phyloP scores from a whole-genome alignment of 2,329 filamentous ascomycete species.

The Lojkania enalia region DNA sequence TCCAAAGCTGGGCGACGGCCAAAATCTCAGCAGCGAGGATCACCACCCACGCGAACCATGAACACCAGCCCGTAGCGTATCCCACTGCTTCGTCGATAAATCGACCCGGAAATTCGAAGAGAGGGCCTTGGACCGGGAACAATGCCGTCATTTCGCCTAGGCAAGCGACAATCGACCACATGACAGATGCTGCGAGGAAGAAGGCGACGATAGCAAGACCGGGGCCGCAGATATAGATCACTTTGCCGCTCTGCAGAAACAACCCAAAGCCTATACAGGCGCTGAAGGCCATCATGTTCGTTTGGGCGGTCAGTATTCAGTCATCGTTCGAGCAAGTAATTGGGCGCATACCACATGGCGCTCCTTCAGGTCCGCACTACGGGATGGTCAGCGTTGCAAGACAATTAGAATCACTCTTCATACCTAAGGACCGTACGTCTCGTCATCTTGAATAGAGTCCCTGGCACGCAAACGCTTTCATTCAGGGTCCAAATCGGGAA shows the following conservation, averaged over 20 bases:
- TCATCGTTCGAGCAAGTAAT: not conserved
- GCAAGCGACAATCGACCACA: conserved; percentile 44
- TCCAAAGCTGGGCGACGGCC: conserved; percentile 47
- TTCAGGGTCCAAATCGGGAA: conserved; percentile 6
- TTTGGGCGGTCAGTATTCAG: conserved; percentile 12
- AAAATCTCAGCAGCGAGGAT: conserved; percentile 61
- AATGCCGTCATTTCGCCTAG: conserved; percentile 86
- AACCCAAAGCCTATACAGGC: conserved; percentile 43
- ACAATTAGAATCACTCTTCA: not conserved
- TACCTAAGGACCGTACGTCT: conserved; percentile 31
- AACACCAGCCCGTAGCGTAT: conserved; percentile 52
- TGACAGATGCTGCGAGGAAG: conserved; percentile 40
- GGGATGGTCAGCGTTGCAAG: conserved; percentile 1
- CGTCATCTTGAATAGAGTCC: conserved; percentile 22
- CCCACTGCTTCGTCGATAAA: conserved; percentile 69
- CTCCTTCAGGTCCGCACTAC: conserved; percentile 29
- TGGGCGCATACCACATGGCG: no score
- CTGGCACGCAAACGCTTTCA: conserved; percentile 6
- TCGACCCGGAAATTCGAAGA: conserved; percentile 84
- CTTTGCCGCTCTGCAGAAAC: conserved; percentile 43
- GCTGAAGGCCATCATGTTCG: conserved; percentile 45
- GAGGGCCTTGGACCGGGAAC: conserved; percentile 86
- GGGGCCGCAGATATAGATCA: conserved; percentile 44
- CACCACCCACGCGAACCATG: conserved; percentile 80
- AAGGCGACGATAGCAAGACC: conserved; percentile 43